Conservation (phyloP, 2,329 filamentous ascomycete species). For the Colletotrichum eleusines region DNA sequence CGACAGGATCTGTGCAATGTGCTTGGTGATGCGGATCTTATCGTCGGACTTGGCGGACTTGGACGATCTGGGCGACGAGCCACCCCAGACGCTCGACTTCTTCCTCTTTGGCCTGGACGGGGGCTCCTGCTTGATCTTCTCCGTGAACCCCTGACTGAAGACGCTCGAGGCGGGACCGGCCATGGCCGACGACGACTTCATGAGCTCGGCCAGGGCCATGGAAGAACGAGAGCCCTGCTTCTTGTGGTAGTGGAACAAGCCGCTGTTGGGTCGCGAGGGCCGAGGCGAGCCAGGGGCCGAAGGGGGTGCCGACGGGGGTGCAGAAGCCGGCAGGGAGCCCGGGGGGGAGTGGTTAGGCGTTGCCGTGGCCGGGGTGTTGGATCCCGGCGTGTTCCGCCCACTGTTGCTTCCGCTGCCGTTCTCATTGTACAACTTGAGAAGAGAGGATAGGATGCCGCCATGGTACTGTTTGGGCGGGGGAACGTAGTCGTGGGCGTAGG, state of each 20-base stretch:
- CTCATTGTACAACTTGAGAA: conserved; percentile 77
- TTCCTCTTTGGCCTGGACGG: conserved; percentile 52
- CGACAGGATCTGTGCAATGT: conserved; percentile 77
- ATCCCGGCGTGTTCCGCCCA: conserved; percentile 57
- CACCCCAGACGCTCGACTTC: conserved; percentile 38
- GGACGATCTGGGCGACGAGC: conserved; percentile 17
- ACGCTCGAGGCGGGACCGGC: conserved; percentile 60
- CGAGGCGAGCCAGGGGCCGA: conserved; percentile 46
- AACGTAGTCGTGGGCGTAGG: conserved; percentile 68
- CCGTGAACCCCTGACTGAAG: conserved; percentile 58
- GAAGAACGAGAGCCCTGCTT: conserved; percentile 58
- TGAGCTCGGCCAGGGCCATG: conserved; percentile 62
- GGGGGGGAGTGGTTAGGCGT: conserved; percentile 59
- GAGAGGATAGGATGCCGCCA: conserved; percentile 77
- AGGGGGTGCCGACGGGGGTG: no score
- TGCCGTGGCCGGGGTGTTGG: conserved; percentile 53
- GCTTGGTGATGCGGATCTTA: conserved; percentile 62
- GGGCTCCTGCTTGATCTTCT: conserved; percentile 57
- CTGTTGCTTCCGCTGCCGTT: conserved; percentile 52
- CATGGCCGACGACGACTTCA: conserved; percentile 67
- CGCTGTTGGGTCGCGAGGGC: conserved; percentile 52
- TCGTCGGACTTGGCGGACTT: conserved; percentile 44
- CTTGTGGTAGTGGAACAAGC: conserved; percentile 57
- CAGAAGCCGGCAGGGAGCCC: conserved; percentile 56
- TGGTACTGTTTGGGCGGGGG: conserved; percentile 76